Evolutionary conservation across 2,329 filamentous ascomycete genomes (phyloP), one percentile per base, ranked within the genome.

Genomic region (Ceratocystis albifundus): DNA sequence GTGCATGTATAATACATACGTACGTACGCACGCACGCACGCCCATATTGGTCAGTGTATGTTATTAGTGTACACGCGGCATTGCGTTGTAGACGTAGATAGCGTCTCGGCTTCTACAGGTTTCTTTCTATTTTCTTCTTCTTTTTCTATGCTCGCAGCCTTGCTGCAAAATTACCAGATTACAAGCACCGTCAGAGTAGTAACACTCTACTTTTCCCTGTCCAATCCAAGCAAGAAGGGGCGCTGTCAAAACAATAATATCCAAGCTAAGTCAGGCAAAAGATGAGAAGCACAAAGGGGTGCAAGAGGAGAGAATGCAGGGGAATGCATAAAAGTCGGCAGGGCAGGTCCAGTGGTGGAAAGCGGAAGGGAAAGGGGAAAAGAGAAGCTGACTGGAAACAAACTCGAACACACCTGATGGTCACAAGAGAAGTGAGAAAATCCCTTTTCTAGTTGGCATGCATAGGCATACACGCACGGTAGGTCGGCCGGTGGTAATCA

Each of bases 381-480:
- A 59, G 25, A 59, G 55, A 59, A 59, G 30, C 20, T 5, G 17
- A 20, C 30, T 59, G 55, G 55, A 59, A 59, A n/a, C 55, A n/a
- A 20, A n/a, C 17, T 59, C 25, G 55, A 59, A 59, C 15, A 20
- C 28, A 59, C 48, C 20, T 15, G 8, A 28, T 2, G 36, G 36
- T 41, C 10, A 41, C 10, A 41, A 41, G 36, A 41, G 36, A 41
- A 12, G 10, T 10, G 15, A 36, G 17, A 30, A 59, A 32, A 20
- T 17, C 55, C 55, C 28, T 59, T 59, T 32, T 3, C 28, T 59
- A 4, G 28, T 15, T 12, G 36, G 3, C 6, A 7, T 32, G 53
- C n/a, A n/a, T n/a, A n/a, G n/a, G 5, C 30, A 17, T 30, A 4
- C 25, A 57, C 15, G 25, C 30, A 50, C 6, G 12, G 5, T 22